A percentile compares a stretch with the other conserved stretches of the same genome.
Evolutionary conservation across 2,329 filamentous ascomycete genomes (phyloP).

Genomic region (Alternaria solani): DNA sequence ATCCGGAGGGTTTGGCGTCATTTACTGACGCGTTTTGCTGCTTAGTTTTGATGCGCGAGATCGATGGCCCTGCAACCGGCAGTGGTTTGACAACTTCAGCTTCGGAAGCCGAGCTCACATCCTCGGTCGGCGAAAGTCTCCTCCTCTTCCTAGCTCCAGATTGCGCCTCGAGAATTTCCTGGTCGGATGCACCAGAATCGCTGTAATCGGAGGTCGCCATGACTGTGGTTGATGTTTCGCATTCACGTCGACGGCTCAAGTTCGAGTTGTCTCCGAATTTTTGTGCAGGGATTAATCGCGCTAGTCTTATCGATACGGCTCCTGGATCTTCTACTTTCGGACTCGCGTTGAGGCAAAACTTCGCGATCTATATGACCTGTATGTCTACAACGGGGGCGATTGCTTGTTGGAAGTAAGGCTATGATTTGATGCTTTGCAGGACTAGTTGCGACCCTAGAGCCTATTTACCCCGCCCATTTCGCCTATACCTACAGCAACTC

Average conservation of each 20-base stretch:
- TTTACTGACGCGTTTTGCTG: conserved; percentile 20
- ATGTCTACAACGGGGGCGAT: not conserved
- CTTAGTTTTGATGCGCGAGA: conserved; percentile 49
- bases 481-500: conserved; percentile 59
- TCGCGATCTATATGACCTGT: not conserved
- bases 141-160: conserved; percentile 48
- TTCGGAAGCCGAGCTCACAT: conserved; percentile 28
- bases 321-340: not conserved
- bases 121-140: conserved; percentile 38
- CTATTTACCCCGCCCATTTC: conserved; percentile 7
- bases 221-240: conserved; percentile 9
- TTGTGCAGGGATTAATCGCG: conserved; percentile 31
- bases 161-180: conserved; percentile 41
- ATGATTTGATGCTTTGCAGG: not conserved
- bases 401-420: not conserved
- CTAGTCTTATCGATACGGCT: conserved; percentile 40
- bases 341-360: not conserved
- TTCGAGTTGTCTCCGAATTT: conserved; percentile 30
- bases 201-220: conserved; percentile 29
- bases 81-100: conserved; percentile 16
- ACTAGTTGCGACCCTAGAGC: not conserved
- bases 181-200: conserved; percentile 32
- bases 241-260: conserved; percentile 1
- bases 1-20: not conserved
- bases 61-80: conserved; percentile 30